These are phyloP conservation scores for Fusarium praegraminearum DNA, from an alignment of 2,329 filamentous ascomycete species.

Conservation along the genomic window DNA sequence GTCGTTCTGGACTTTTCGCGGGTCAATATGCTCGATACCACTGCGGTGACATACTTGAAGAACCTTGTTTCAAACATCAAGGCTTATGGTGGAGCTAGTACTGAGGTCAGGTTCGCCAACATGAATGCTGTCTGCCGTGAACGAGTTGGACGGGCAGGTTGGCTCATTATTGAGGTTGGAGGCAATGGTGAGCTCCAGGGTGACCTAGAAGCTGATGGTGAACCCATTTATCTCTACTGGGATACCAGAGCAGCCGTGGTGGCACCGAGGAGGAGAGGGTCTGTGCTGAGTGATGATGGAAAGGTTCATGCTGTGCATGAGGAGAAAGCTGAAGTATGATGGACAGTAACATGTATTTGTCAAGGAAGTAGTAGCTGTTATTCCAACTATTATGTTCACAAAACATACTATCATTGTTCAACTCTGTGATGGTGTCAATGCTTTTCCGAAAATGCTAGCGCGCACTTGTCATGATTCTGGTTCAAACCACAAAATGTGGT, in stretches of 20 bases:
- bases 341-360: background rate
- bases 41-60: slow-evolving; percentile 62
- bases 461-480: no score
- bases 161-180: slow-evolving; percentile 45
- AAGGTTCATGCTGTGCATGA: slow-evolving; percentile 30
- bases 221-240: slow-evolving; percentile 29
- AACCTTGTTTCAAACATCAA: slow-evolving; percentile 62
- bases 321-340: slow-evolving; percentile 31
- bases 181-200: slow-evolving; percentile 15
- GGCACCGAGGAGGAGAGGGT: slow-evolving; percentile 37
- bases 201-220: slow-evolving; percentile 6
- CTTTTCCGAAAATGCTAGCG: no score
- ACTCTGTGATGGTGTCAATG: accelerated
- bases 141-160: slow-evolving; percentile 55
- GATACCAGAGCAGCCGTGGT: slow-evolving; percentile 29
- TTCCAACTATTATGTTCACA: background rate
- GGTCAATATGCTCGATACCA: slow-evolving; percentile 66
- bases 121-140: slow-evolving; percentile 58
- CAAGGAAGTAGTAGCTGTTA: no score
- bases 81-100: slow-evolving; percentile 60
- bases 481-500: no score
- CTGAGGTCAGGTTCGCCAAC: slow-evolving; percentile 62
- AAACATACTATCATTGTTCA: background rate
- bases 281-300: slow-evolving; percentile 19
- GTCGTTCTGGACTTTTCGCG: slow-evolving; percentile 65